Percentiles rank a stretch among this genome's conserved stretches.
Evolutionary conservation across 2,329 filamentous ascomycete species (phyloP).

Genomic region (Zymoseptoria passerinii): DNA sequence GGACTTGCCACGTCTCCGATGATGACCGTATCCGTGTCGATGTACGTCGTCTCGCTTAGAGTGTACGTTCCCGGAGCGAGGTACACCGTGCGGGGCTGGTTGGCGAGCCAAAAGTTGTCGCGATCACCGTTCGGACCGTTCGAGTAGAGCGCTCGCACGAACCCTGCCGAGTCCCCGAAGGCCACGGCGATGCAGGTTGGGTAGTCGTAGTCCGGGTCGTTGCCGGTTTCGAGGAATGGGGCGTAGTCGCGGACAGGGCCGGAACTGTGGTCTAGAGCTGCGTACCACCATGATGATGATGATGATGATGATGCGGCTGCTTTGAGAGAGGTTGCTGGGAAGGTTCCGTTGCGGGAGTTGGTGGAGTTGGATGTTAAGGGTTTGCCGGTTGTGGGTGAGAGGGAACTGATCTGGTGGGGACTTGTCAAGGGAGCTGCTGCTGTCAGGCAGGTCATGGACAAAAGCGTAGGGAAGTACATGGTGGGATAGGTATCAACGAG

Average conservation of each 20-base stretch:
- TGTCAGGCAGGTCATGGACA: background rate
- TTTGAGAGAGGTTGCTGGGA: background rate
- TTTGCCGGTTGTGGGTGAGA: background rate
- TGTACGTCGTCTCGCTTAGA: slow-evolving; percentile 65
- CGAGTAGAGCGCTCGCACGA: slow-evolving; percentile 4
- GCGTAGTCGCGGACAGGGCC: slow-evolving; percentile 9
- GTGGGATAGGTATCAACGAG: background rate
- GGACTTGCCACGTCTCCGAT: slow-evolving; percentile 65
- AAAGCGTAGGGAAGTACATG: background rate
- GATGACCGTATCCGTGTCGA: slow-evolving; percentile 86
- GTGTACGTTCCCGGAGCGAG: slow-evolving; percentile 30
- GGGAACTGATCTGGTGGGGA: background rate
- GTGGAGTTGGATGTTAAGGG: background rate
- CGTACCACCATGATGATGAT: slow-evolving; percentile 11
- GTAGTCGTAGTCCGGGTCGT: slow-evolving; percentile 5
- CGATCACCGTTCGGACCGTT: slow-evolving; percentile 9
- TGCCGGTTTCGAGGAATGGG: slow-evolving; percentile 1
- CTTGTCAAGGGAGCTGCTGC: background rate
- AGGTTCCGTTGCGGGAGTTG: background rate
- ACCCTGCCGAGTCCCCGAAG: slow-evolving; percentile 1
- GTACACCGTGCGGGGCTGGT: slow-evolving; percentile 46
- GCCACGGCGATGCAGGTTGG: slow-evolving; percentile 2
- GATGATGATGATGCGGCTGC: background rate
- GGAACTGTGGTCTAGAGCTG: slow-evolving; percentile 9
- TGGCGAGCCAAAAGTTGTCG: slow-evolving; percentile 9